Percentiles rank a stretch among this genome's conserved stretches.
Conservation (phyloP, 495 filamentous ascomycete species). For the Sordaria brevicollis region DNA sequence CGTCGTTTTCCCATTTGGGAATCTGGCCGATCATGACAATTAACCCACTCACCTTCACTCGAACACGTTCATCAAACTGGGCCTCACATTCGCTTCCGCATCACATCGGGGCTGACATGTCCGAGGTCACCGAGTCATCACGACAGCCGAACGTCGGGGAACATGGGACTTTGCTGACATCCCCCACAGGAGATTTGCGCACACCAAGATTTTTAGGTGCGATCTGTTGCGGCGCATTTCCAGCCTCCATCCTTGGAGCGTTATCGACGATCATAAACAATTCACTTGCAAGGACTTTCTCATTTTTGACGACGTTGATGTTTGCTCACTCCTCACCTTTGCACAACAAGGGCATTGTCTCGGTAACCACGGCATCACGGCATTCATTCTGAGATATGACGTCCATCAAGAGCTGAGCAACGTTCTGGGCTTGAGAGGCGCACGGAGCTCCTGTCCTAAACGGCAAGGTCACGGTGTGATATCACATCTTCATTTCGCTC, state of each 20-base stretch:
- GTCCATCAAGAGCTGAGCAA: neutral
- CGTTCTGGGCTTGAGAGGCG: neutral
- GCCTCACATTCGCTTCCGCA: slow-evolving; percentile 1
- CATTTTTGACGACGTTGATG: neutral
- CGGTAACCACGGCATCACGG: neutral
- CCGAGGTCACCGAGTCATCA: slow-evolving; percentile 9
- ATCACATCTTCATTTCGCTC: neutral
- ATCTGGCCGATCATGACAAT: neutral
- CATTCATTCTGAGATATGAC: neutral
- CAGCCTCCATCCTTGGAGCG: neutral
- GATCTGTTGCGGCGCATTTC: neutral
- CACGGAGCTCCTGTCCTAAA: neutral
- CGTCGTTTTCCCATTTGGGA: neutral
- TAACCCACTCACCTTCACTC: neutral
- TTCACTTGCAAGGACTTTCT: neutral
- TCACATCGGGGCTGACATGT: neutral
- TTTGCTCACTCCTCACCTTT: neutral
- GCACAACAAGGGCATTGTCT: neutral
- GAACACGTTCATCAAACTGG: neutral
- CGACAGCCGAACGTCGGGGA: neutral
- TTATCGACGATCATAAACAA: neutral
- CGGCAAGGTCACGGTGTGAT: neutral
- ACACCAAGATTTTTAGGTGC: neutral
- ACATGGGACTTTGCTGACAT: neutral
- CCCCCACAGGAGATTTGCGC: neutral